Evolutionary conservation across 1,284 basidiomycete genomes (phyloP).

Genomic region (Trametes pubescens): DNA sequence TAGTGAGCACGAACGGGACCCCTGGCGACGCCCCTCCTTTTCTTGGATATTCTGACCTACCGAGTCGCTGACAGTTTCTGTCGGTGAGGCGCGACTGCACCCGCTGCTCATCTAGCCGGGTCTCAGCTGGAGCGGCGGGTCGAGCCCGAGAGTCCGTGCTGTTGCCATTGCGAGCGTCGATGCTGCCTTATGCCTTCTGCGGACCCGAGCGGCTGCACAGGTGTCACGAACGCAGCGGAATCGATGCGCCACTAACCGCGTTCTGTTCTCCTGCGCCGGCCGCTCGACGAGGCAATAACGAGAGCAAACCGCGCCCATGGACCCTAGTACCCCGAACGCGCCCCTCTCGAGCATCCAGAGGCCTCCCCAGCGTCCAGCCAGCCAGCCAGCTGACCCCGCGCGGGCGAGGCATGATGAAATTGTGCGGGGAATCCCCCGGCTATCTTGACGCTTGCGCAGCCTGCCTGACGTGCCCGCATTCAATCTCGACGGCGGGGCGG

Average conservation of each 20-base stretch:
- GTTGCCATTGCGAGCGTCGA: neutral
- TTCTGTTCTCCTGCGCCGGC: neutral
- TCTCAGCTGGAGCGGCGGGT: too few relatives aligned
- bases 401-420: neutral
- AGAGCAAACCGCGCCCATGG: neutral
- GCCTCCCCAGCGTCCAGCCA: neutral
- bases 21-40: neutral
- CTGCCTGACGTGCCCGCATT: neutral
- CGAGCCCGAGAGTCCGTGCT: too few relatives aligned
- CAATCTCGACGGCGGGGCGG: neutral
- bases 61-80: slow-evolving; percentile 11
- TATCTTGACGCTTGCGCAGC: slow-evolving; percentile 8
- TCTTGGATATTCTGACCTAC: neutral
- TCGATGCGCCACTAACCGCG: neutral
- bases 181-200: neutral
- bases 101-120: neutral
- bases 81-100: neutral
- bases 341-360: neutral
- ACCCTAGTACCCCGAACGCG: neutral
- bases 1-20: slow-evolving; percentile 2
- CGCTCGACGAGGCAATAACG: neutral
- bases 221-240: neutral
- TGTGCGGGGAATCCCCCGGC: slow-evolving; percentile 1
- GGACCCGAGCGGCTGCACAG: neutral
- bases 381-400: slow-evolving; percentile 1